phyloP scores from a whole-genome alignment of 331 rosid genomes.

The Pyrus hybrid region DNA sequence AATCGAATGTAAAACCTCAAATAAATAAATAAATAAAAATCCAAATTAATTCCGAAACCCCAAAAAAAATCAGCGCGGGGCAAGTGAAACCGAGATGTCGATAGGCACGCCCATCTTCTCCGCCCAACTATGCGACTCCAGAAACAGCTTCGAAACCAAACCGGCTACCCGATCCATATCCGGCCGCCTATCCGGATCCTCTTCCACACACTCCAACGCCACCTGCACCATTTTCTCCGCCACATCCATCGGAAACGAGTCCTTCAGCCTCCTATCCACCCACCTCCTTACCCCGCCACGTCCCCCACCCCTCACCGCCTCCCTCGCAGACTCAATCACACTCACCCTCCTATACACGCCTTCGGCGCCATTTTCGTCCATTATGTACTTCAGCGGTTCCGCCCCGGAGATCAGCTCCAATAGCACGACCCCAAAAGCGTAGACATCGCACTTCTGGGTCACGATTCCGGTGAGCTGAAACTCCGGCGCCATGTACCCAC shows the following conservation, averaged over 20 bases:
- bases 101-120: slow-evolving; percentile 38
- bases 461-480: slow-evolving; percentile 41
- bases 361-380: slow-evolving; percentile 18
- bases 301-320: slow-evolving; percentile 25
- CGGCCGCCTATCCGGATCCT: slow-evolving; percentile 61
- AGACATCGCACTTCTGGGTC: slow-evolving; percentile 68
- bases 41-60: too few relatives aligned
- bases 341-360: slow-evolving; percentile 50
- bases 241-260: slow-evolving; percentile 73
- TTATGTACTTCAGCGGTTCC: slow-evolving; percentile 45
- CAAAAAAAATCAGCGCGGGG: slow-evolving; percentile 41
- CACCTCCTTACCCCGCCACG: slow-evolving; percentile 50
- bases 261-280: slow-evolving; percentile 70
- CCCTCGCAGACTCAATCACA: slow-evolving; percentile 65
- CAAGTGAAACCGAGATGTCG: slow-evolving; percentile 57
- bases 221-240: slow-evolving; percentile 65
- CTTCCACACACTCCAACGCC: slow-evolving; percentile 56
- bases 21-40: background rate
- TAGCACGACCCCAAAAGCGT: slow-evolving; percentile 82
- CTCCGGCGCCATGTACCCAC: slow-evolving; percentile 96
- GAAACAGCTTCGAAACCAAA: slow-evolving; percentile 53
- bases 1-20: background rate
- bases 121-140: slow-evolving; percentile 70
- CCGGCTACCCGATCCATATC: slow-evolving; percentile 62
- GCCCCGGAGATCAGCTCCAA: slow-evolving; percentile 77